A percentile compares a stretch with the other conserved stretches of the same genome.
These are phyloP conservation scores for Phytophthora podocarpi DNA, from an alignment of 352 stramenopile genomes.

Conservation along the genomic window DNA sequence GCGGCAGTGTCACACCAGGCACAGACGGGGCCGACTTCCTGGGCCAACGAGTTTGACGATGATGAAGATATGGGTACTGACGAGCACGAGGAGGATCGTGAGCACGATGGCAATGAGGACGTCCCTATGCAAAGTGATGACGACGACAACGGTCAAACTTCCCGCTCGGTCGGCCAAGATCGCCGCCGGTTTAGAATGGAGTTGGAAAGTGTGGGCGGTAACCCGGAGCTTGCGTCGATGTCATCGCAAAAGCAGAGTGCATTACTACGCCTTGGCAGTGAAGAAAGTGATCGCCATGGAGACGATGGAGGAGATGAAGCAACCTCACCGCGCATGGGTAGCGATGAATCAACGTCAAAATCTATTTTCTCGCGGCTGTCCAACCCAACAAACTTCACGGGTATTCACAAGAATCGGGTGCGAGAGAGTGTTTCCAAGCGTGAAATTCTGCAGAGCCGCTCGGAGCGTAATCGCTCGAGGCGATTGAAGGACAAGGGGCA, in stretches of 20 bases:
- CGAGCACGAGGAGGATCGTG: slow-evolving; percentile 43
- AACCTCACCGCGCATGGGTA: slow-evolving; percentile 54
- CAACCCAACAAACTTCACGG: slow-evolving; percentile 88
- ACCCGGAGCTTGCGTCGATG: slow-evolving; percentile 44
- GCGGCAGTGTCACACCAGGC: slow-evolving; percentile 10
- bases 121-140: slow-evolving; percentile 59
- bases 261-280: slow-evolving; percentile 31
- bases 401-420: slow-evolving; percentile 88
- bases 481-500: slow-evolving; percentile 71
- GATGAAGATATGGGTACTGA: slow-evolving; percentile 63
- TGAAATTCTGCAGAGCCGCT: slow-evolving; percentile 76
- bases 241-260: slow-evolving; percentile 47
- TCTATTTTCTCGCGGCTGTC: slow-evolving; percentile 88
- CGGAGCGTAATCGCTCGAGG: slow-evolving; percentile 73
- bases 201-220: slow-evolving; percentile 44
- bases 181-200: slow-evolving; percentile 66
- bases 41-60: slow-evolving; percentile 76
- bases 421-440: slow-evolving; percentile 81
- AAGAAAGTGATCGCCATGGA: slow-evolving; percentile 36
- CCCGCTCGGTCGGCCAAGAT: slow-evolving; percentile 26
- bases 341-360: slow-evolving; percentile 62
- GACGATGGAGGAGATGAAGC: slow-evolving; percentile 40
- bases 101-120: slow-evolving; percentile 50
- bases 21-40: slow-evolving; percentile 51
- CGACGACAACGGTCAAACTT: slow-evolving; percentile 30